These are phyloP conservation scores for Russula sp. DNA, from an alignment of 768 basidiomycete genomes.

Conservation along the genomic window DNA sequence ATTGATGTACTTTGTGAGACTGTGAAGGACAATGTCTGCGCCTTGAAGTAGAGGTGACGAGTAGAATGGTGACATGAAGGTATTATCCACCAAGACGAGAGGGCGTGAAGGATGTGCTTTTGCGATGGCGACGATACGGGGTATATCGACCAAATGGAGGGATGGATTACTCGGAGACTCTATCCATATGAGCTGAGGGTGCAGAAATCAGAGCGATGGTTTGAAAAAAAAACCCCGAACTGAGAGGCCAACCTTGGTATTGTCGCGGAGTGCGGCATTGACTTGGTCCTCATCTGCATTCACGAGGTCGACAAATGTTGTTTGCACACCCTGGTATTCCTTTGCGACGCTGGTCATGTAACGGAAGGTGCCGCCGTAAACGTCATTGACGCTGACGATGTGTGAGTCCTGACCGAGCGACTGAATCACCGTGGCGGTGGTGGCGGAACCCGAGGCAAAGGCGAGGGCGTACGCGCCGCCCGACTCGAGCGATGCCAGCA, in stretches of 20 bases:
- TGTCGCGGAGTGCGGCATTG: slow-evolving; percentile 53
- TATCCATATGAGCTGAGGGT: slow-evolving; percentile 77
- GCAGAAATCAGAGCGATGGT: neutral
- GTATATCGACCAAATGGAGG: slow-evolving; percentile 77
- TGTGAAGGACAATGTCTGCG: slow-evolving; percentile 83
- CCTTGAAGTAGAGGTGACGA: slow-evolving; percentile 77
- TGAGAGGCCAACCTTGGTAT: slow-evolving; percentile 63
- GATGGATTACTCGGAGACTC: slow-evolving; percentile 96
- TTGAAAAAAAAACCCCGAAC: neutral
- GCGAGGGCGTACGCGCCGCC: slow-evolving; percentile 69
- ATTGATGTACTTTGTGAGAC: slow-evolving; percentile 84
- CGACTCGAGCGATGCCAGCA: slow-evolving; percentile 71
- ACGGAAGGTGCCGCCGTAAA: slow-evolving; percentile 89
- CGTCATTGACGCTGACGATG: slow-evolving; percentile 83
- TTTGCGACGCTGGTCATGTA: slow-evolving; percentile 65
- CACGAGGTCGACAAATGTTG: slow-evolving; percentile 79
- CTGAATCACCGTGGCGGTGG: slow-evolving; percentile 78
- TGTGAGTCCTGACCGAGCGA: slow-evolving; percentile 69
- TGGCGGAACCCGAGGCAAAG: slow-evolving; percentile 79
- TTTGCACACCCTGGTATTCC: slow-evolving; percentile 57
- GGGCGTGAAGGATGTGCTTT: slow-evolving; percentile 57
- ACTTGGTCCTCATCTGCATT: slow-evolving; percentile 56
- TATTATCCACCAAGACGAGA: slow-evolving; percentile 87
- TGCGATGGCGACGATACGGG: slow-evolving; percentile 58
- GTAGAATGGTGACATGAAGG: slow-evolving; percentile 91